phyloP scores from a whole-genome alignment of 768 basidiomycete genomes.

The Hypholoma sublateritium region DNA sequence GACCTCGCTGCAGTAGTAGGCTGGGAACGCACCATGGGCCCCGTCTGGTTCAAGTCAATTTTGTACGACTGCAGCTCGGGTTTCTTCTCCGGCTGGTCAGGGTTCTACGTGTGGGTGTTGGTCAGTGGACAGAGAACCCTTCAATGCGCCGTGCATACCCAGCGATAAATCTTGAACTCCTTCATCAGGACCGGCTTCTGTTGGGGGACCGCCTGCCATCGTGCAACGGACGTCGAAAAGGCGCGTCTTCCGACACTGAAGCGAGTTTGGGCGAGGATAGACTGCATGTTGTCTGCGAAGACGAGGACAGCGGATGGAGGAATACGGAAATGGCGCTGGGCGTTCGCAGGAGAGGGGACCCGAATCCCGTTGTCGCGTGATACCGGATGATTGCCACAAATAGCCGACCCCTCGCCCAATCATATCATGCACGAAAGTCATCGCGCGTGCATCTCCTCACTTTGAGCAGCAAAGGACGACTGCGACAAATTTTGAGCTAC shows the following conservation, averaged over 20 bases:
- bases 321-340: conserved; percentile 5
- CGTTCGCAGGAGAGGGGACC: conserved; percentile 12
- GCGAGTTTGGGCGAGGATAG: conserved; percentile 18
- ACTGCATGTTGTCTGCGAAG: conserved; percentile 21
- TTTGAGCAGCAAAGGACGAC: too few relatives aligned
- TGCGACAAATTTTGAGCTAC: too few relatives aligned
- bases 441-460: neutral
- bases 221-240: conserved; percentile 22
- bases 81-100: conserved; percentile 90
- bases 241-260: conserved; percentile 21
- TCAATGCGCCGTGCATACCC: conserved; percentile 51
- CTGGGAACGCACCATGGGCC: conserved; percentile 75
- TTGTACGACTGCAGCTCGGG: conserved; percentile 89
- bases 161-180: conserved; percentile 99
- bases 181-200: conserved; percentile 78
- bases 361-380: conserved; percentile 26
- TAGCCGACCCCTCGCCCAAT: conserved; percentile 21
- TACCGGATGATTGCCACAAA: conserved; percentile 20
- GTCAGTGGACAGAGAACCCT: neutral
- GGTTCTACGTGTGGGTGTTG: conserved; percentile 53
- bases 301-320: conserved; percentile 7
- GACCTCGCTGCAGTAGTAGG: neutral
- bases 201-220: conserved; percentile 47
- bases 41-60: conserved; percentile 91
- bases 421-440: neutral